Conservation (phyloP, 768 basidiomycete species). For the Russula griseocarnosa region DNA sequence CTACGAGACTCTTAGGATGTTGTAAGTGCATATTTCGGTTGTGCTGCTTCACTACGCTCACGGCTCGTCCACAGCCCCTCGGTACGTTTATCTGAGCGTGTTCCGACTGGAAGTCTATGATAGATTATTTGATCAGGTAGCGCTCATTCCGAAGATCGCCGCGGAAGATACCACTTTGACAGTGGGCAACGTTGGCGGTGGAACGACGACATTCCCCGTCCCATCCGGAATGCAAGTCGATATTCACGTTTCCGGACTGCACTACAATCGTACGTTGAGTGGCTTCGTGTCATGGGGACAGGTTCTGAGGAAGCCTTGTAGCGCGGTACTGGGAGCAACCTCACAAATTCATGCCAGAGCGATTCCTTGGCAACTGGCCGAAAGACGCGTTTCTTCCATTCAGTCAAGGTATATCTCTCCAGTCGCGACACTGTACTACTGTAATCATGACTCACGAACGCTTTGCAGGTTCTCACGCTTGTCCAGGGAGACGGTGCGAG, state of each 20-base stretch:
- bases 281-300: too few species aligned
- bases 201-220: constrained; percentile 40
- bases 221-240: constrained; percentile 42
- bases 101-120: background rate
- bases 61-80: constrained; percentile 17
- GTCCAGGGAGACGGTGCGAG: constrained; percentile 28
- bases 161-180: constrained; percentile 46
- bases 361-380: constrained; percentile 36
- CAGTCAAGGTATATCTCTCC: constrained; percentile 24
- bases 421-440: too few species aligned
- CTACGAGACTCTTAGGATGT: constrained; percentile 49
- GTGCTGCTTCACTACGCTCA: too few species aligned
- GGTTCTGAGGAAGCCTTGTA: constrained; percentile 27
- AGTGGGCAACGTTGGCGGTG: constrained; percentile 37
- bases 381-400: constrained; percentile 37
- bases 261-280: constrained; percentile 45
- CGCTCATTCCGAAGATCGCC: constrained; percentile 42
- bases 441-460: background rate
- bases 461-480: constrained; percentile 24
- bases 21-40: too few species aligned
- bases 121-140: constrained; percentile 37
- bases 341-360: constrained; percentile 40
- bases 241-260: constrained; percentile 41
- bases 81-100: background rate
- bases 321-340: constrained; percentile 57